phyloP scores from a whole-genome alignment of 2,329 filamentous ascomycete species.

The Fonsecaea nubica region DNA sequence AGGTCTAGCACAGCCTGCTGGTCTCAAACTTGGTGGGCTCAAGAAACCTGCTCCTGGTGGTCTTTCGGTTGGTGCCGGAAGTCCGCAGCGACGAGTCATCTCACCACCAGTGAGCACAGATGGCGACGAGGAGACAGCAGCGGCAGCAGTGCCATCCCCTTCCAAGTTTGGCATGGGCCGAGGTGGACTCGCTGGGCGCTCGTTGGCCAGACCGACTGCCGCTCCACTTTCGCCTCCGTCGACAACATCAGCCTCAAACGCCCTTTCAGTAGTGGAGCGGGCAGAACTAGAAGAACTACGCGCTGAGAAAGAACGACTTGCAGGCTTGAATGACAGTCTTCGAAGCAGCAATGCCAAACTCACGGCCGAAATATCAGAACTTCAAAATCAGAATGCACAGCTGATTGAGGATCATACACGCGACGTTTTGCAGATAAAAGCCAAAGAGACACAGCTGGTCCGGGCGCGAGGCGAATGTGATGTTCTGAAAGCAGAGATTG shows the following conservation, averaged over 20 bases:
- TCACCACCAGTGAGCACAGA: conserved; percentile 53
- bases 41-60: conserved; percentile 48
- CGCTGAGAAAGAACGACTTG: conserved; percentile 78
- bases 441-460: conserved; percentile 96
- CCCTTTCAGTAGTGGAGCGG: conserved; percentile 78
- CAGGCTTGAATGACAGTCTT: conserved; percentile 77
- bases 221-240: conserved; percentile 61
- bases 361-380: conserved; percentile 84
- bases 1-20: conserved; percentile 50
- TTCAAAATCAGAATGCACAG: conserved; percentile 95
- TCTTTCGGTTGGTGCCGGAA: conserved; percentile 42
- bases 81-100: conserved; percentile 52
- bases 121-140: conserved; percentile 50
- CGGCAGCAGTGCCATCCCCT: conserved; percentile 47
- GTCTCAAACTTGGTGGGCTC: conserved; percentile 51
- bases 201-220: conserved; percentile 75
- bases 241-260: conserved; percentile 63
- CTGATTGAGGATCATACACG: conserved; percentile 96
- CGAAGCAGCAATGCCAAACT: conserved; percentile 81
- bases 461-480: conserved; percentile 89
- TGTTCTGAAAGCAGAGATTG: conserved; percentile 82
- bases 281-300: conserved; percentile 92
- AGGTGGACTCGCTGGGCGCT: conserved; percentile 80
- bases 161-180: conserved; percentile 72
- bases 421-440: conserved; percentile 94